These are phyloP conservation scores for Teunomyces tritomae DNA, from an alignment of 805 yeast species.

Conservation along the genomic window DNA sequence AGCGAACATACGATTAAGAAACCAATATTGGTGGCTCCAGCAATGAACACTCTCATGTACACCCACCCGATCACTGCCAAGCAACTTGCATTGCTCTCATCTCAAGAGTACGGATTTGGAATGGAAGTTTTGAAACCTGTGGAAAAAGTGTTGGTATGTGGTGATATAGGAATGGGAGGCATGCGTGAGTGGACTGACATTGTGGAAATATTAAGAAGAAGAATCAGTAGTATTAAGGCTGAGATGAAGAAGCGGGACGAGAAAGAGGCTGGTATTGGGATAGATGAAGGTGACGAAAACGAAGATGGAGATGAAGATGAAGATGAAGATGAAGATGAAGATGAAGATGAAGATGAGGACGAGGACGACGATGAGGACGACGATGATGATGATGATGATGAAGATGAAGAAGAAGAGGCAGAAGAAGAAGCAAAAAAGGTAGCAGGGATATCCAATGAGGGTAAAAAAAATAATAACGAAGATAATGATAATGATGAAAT, in stretches of 20 bases:
- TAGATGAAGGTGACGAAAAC: constrained; percentile 28
- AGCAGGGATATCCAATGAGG: background rate
- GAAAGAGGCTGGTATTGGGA: constrained; percentile 18
- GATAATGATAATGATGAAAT: constrained; percentile 12
- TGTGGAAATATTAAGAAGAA: constrained; percentile 40
- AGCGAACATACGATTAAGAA: constrained; percentile 22
- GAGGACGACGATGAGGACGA: constrained; percentile 39
- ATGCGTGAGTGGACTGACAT: constrained; percentile 49
- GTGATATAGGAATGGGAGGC: constrained; percentile 51
- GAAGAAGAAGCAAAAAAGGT: constrained; percentile 1
- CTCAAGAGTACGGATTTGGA: constrained; percentile 40
- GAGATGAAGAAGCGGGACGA: constrained; percentile 21
- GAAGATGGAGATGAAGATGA: constrained; percentile 39
- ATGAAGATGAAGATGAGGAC: constrained; percentile 37
- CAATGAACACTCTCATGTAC: constrained; percentile 49
- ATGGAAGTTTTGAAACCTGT: constrained; percentile 45
- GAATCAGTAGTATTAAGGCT: constrained; percentile 26
- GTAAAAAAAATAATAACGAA: background rate
- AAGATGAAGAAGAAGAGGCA: constrained; percentile 10
- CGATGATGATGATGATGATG: constrained; percentile 27
- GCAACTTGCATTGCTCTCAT: constrained; percentile 31
- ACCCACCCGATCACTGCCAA: constrained; percentile 45
- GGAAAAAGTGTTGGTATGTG: constrained; percentile 46
- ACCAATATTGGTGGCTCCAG: constrained; percentile 47
- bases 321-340: constrained; percentile 29